phyloP scores from a whole-genome alignment of 192 early-diverging fungal species.

The Coemansia sp. region DNA sequence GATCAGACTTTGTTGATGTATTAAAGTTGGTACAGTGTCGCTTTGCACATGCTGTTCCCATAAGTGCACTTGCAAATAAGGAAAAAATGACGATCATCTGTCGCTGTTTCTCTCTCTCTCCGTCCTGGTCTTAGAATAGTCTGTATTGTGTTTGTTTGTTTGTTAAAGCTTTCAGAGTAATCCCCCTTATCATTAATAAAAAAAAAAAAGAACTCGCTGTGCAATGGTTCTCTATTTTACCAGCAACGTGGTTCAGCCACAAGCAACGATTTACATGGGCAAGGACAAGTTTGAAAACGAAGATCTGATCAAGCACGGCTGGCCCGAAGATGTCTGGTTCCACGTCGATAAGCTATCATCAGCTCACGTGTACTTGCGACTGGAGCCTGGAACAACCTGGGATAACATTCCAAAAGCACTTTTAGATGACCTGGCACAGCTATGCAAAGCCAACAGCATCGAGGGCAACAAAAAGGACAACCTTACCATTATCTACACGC shows the following conservation, averaged over 20 bases:
- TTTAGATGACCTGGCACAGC: conserved; percentile 84
- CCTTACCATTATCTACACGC: conserved; percentile 90
- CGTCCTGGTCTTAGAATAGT: no score
- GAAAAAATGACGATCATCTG: no score
- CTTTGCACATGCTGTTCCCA: no score
- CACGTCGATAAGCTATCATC: conserved; percentile 97
- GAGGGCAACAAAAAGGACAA: conserved; percentile 96
- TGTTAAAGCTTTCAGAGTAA: no score
- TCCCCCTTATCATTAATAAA: not conserved
- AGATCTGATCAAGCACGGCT: conserved; percentile 93
- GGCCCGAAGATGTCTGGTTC: conserved; percentile 92
- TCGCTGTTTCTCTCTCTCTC: not conserved
- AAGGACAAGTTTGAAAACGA: conserved; percentile 99
- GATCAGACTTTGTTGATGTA: no score
- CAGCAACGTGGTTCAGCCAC: conserved; percentile 64
- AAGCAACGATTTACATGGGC: conserved; percentile 92
- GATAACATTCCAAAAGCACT: conserved; percentile 71
- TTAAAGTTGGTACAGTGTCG: no score
- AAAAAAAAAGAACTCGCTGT: not conserved
- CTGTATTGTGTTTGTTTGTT: no score
- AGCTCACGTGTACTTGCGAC: conserved; percentile 94
- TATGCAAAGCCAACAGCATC: conserved; percentile 97
- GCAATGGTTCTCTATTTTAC: conserved; percentile 76
- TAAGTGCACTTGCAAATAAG: no score
- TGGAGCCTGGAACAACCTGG: conserved; percentile 73